These are phyloP conservation scores for Penicillium ucsense DNA, from an alignment of 495 filamentous ascomycete genomes.

Conservation along the genomic window DNA sequence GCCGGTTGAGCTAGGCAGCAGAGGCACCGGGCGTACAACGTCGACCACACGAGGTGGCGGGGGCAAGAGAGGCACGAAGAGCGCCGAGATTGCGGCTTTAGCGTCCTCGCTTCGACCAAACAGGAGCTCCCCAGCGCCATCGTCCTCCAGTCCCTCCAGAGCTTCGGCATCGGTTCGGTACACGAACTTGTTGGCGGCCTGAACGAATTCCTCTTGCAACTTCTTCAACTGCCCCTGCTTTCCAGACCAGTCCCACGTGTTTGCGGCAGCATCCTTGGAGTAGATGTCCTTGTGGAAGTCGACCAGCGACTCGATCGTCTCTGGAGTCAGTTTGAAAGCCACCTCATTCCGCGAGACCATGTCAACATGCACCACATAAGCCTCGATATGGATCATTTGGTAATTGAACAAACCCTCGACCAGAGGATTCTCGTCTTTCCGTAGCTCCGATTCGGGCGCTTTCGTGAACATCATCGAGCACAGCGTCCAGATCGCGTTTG, in stretches of 20 bases:
- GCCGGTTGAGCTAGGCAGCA: conserved; percentile 80
- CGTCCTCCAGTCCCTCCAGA: conserved; percentile 93
- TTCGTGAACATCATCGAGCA: conserved; percentile 90
- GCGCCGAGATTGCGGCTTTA: conserved; percentile 72
- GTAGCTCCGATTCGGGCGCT: conserved; percentile 78
- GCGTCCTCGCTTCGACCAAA: conserved; percentile 90
- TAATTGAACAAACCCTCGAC: conserved; percentile 90
- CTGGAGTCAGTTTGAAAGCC: conserved; percentile 95
- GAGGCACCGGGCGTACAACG: conserved; percentile 70
- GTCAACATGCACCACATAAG: conserved; percentile 98
- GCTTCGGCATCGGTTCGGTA: conserved; percentile 84
- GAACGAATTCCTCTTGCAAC: conserved; percentile 93
- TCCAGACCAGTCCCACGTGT: conserved; percentile 92
- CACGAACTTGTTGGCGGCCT: conserved; percentile 95
- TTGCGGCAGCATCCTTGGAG: conserved; percentile 80
- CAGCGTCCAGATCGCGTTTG: conserved; percentile 91
- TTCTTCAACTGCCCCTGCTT: conserved; percentile 96
- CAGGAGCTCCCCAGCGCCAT: conserved; percentile 88
- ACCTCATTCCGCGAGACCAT: conserved; percentile 98
- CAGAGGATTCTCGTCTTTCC: conserved; percentile 76
- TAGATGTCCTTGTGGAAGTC: conserved; percentile 97
- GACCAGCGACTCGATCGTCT: conserved; percentile 89
- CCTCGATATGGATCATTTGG: conserved; percentile 89
- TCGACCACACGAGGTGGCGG: conserved; percentile 91
- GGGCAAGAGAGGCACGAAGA: conserved; percentile 84